Evolutionary conservation across 176 grass and related monocot species (phyloP), one percentile per base, ranked within the genome.

Genomic region (Raddia distichophylla): DNA sequence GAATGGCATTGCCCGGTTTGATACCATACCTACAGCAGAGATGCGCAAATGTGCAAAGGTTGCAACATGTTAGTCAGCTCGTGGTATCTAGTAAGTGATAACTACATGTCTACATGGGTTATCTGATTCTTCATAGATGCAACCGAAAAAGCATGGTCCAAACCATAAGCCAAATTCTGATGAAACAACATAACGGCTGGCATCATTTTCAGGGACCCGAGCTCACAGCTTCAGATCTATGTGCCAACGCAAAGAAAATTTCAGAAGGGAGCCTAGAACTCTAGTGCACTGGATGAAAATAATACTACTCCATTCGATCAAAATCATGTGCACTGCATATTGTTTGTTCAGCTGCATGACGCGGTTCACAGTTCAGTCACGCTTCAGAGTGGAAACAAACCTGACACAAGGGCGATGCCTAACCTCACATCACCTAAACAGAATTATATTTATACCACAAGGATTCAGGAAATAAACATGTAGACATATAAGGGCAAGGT

Each of bases 1-100:
- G 76, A 87, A 94, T 92, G 69, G 89, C 89, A 89, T 90, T 83
- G 56, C 82, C 89, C 4, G 44, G 75, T 73, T 92, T 89, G 43
- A 97, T 76, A 10, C 90, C 91, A 87, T 92, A 97, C 64, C 89
- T 90, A 68, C 15, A 63, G 75, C 73, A 77, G 44, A 79, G 8
- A 13, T 55, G 1, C 73, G 75, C 56, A n/a, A n/a, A n/a, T n/a
- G n/a, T n/a, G n/a, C n/a, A 64, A 15, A 67, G 17, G 67, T n/a
- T n/a, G 7, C 37, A 72, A 85, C 20, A 27, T 62, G 56, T 45
- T 19, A 69, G 40, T 64, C 59, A 71, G 73, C 58, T 73, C 78
- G 9, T 52, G 5, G 66, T 13, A 27, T 27, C 27, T 27, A 0
- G 27, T 27, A 32, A 5, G 37, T 40, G 2, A 40, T 40, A 3